Evolutionary conservation across 495 filamentous ascomycete species (phyloP).

Genomic region (Aspergillus funiculosus): DNA sequence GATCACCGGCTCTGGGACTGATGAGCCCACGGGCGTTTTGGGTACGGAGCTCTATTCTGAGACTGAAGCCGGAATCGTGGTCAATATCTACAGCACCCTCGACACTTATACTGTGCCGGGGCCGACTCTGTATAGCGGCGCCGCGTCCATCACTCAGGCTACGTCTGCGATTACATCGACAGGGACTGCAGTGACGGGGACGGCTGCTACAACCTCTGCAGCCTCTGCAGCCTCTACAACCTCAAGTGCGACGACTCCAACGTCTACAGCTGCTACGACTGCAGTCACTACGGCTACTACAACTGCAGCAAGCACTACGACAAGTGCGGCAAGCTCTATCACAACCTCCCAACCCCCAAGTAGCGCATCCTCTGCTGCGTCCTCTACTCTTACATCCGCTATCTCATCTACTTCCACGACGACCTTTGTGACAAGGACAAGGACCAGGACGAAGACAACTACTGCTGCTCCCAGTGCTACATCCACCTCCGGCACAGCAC

Average conservation of each 20-base stretch:
- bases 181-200: constrained; percentile 9
- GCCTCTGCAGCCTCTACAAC: background rate
- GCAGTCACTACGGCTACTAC: background rate
- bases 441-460: background rate
- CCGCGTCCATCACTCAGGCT: constrained; percentile 15
- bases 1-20: constrained; percentile 53
- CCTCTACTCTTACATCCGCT: background rate
- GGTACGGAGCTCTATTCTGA: constrained; percentile 53
- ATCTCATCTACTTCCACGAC: background rate
- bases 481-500: background rate
- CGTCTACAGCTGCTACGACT: background rate
- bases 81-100: constrained; percentile 50
- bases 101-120: constrained; percentile 44
- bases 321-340: background rate
- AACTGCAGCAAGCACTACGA: background rate
- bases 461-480: background rate
- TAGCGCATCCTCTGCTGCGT: background rate
- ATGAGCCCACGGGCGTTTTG: constrained; percentile 42
- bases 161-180: constrained; percentile 22
- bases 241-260: background rate
- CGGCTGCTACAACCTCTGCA: background rate
- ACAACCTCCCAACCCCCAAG: background rate
- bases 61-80: constrained; percentile 50
- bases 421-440: background rate
- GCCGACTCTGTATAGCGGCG: constrained; percentile 31